phyloP scores from a whole-genome alignment of 208 protist genomes.

The Wallacemonas sp. region DNA sequence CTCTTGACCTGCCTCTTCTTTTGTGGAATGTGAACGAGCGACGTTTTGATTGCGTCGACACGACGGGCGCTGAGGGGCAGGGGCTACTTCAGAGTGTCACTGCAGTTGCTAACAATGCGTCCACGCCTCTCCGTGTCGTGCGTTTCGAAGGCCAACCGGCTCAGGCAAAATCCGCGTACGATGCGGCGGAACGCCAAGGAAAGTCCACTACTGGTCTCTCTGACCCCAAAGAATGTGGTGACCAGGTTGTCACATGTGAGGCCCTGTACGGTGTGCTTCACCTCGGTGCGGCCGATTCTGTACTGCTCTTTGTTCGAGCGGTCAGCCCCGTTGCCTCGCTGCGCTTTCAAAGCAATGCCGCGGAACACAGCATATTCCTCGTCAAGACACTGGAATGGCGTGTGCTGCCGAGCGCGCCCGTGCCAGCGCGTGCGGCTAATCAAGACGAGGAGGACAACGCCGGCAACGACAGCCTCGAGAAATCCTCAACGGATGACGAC shows the following conservation, averaged over 20 bases:
- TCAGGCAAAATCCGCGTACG: no score
- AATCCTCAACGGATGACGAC: no score
- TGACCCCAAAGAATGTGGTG: constrained; percentile 21
- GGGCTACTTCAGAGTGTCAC: background rate
- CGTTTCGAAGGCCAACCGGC: no score
- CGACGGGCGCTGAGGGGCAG: constrained; percentile 9
- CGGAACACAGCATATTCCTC: constrained; percentile 44
- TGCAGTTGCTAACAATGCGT: no score
- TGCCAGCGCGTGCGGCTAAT: background rate
- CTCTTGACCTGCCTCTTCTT: constrained; percentile 27
- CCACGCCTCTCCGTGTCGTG: no score
- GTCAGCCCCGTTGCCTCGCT: constrained; percentile 38
- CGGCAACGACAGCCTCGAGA: constrained; percentile 3
- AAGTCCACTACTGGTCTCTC: no score
- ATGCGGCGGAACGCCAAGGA: no score
- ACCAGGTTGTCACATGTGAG: constrained; percentile 34
- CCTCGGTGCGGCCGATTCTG: constrained; percentile 39
- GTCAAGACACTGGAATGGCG: constrained; percentile 60
- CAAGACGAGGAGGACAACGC: background rate
- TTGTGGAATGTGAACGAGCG: constrained; percentile 49
- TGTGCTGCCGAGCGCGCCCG: constrained; percentile 29
- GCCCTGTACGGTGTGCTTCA: constrained; percentile 76
- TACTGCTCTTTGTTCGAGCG: constrained; percentile 65
- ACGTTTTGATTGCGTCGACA: constrained; percentile 35
- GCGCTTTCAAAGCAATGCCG: background rate